A percentile compares a stretch with the other conserved stretches of the same genome.
phyloP scores from a whole-genome alignment of 1,139 yeast species.

The Kluyveromyces marxianus region DNA sequence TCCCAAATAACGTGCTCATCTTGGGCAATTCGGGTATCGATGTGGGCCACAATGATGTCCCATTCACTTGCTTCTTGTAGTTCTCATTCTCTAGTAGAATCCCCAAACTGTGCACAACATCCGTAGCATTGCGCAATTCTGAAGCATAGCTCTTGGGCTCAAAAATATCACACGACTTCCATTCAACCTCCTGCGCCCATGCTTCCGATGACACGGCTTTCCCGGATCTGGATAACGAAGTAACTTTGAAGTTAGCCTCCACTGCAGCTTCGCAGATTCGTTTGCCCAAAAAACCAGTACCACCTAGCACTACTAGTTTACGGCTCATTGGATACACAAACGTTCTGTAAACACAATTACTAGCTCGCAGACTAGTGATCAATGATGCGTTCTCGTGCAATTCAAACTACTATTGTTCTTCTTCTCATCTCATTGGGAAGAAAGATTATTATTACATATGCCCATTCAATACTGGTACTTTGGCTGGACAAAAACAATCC shows the following conservation, averaged over 20 bases:
- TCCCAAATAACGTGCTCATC: slow-evolving; percentile 7
- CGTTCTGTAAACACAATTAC: no score
- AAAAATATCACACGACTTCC: slow-evolving; percentile 65
- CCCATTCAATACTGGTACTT: no score
- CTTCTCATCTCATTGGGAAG: no score
- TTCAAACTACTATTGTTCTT: no score
- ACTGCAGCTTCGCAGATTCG: slow-evolving; percentile 68
- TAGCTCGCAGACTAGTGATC: no score
- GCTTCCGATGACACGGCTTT: slow-evolving; percentile 35
- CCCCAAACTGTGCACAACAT: slow-evolving; percentile 84
- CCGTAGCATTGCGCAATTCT: slow-evolving; percentile 42
- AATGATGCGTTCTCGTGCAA: no score
- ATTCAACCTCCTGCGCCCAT: slow-evolving; percentile 56
- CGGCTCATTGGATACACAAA: slow-evolving; percentile 6
- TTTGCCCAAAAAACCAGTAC: slow-evolving; percentile 71
- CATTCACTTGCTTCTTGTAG: slow-evolving; percentile 44
- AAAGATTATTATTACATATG: no score
- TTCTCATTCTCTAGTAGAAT: slow-evolving; percentile 56
- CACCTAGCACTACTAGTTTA: slow-evolving; percentile 60
- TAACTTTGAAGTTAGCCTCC: slow-evolving; percentile 53
- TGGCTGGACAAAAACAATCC: no score
- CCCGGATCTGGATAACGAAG: slow-evolving; percentile 57
- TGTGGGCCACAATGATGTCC: slow-evolving; percentile 7
- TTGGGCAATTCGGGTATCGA: background rate
- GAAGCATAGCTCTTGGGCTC: slow-evolving; percentile 49